Base-by-base conservation (phyloP, 306 rosid genomes). In the Mimosa bimucronata region DNA sequence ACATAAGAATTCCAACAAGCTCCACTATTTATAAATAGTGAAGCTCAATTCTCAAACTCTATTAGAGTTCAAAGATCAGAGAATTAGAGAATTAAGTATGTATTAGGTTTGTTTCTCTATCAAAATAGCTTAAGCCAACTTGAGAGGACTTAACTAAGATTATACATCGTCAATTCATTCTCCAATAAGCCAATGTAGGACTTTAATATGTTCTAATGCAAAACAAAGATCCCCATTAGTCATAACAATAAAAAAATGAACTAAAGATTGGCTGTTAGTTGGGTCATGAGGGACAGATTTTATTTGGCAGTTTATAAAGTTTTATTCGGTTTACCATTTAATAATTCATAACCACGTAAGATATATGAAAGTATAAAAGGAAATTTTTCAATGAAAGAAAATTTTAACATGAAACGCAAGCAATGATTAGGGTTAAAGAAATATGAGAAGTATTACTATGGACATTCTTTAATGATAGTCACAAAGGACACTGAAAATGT, bases 401-500 rank as follows among this genome's bases (percentile, higher is more conserved):
- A 19, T 42, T 26, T 11, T 9, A 23, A 34, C 1, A 25, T 58
- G 38, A 15, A 74, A 75, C 12, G 55, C 44, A 44, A 69, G 66
- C 16, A 65, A 34, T 62, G 67, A 19, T 21, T 46, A 66, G 15
- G 45, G 44, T 67, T 29, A 30, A 66, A 23, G 30, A 80, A n/a
- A 60, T n/a, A n/a, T n/a, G n/a, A n/a, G 0, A 7, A 37, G 44
- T 8, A 28, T 64, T 41, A 62, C 4, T 38, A 37, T 18, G 34
- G 50, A 69, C 48, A 71, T 50, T 8, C 21, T 73, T 25, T 48
- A 79, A 73, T 4, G 41, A 38, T 44, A 74, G 11, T 70, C 71
- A 10, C 8, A 70, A 85, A 94, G 98, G 97, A 94, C 92, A 94
- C 98, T 94, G 84, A n/a, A n/a, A n/a, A n/a, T n/a, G n/a, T n/a